Percentiles rank a stretch among this genome's conserved stretches.
phyloP scores from a whole-genome alignment of 23 red algal genomes.

The Cyanidioschyzon merolae region DNA sequence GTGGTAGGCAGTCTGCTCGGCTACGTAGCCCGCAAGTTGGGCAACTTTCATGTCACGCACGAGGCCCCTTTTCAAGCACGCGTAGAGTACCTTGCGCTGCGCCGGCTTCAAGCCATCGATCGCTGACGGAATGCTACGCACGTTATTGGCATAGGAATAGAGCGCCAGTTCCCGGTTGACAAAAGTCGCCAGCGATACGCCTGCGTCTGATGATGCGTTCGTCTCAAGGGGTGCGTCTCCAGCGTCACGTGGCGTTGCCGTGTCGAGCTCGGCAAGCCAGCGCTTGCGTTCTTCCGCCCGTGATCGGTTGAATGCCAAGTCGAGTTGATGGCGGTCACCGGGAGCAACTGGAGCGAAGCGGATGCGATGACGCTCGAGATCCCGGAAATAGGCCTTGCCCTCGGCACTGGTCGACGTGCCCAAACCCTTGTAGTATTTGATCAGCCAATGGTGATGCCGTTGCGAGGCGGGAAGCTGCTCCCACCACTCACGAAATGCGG shows the following conservation, averaged over 20 bases:
- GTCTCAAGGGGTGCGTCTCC: not conserved
- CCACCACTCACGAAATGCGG: conserved; percentile 61
- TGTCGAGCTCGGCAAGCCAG: conserved; percentile 52
- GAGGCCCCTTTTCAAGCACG: conserved; percentile 70
- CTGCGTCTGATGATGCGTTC: conserved; percentile 38
- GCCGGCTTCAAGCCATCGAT: conserved; percentile 92
- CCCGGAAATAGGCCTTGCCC: conserved; percentile 79
- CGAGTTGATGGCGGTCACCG: conserved; percentile 43
- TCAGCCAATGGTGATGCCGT: conserved; percentile 28
- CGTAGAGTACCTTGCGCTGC: conserved; percentile 93
- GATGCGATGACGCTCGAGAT: conserved; percentile 59
- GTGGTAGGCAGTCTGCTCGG: conserved; percentile 92
- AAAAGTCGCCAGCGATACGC: conserved; percentile 74
- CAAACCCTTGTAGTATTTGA: conserved; percentile 99
- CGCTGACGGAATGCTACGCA: conserved; percentile 77
- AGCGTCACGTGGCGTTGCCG: not conserved
- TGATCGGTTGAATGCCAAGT: conserved; percentile 81
- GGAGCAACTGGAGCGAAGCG: conserved; percentile 35
- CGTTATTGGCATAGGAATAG: conserved; percentile 83
- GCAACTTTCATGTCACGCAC: conserved; percentile 83
- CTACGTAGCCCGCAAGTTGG: conserved; percentile 87
- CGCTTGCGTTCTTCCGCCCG: conserved; percentile 58
- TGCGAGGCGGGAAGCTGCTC: conserved; percentile 10
- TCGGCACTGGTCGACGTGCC: conserved; percentile 68
- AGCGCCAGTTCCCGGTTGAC: conserved; percentile 91